A percentile compares a stretch with the other conserved stretches of the same genome.
phyloP scores from a whole-genome alignment of 768 basidiomycete genomes.

The Pleurotus citrinopileatus region DNA sequence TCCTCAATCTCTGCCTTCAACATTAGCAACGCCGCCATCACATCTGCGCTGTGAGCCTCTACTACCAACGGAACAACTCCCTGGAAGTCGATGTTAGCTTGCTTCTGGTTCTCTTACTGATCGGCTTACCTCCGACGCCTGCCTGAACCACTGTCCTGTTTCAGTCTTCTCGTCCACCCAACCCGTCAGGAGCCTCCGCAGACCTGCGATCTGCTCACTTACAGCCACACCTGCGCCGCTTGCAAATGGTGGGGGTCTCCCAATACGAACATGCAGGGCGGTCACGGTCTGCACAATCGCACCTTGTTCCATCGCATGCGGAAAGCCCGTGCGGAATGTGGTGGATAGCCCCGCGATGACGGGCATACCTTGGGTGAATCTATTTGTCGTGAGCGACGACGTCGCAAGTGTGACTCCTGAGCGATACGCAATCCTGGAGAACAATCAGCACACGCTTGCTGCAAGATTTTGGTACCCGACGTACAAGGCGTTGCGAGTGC shows the following conservation, averaged over 20 bases:
- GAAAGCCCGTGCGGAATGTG: constrained; percentile 56
- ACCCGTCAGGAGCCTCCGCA: constrained; percentile 59
- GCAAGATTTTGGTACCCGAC: constrained; percentile 22
- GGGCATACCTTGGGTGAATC: constrained; percentile 36
- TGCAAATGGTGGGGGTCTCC: constrained; percentile 34
- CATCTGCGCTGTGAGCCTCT: constrained; percentile 65
- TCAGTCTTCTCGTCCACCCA: constrained; percentile 46
- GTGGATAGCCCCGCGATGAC: constrained; percentile 62
- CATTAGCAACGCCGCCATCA: constrained; percentile 66
- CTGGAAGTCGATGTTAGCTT: constrained; percentile 26
- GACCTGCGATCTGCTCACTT: constrained; percentile 62
- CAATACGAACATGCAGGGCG: constrained; percentile 63
- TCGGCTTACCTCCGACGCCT: constrained; percentile 48
- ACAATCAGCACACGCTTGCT: constrained; percentile 9
- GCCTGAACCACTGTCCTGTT: constrained; percentile 53
- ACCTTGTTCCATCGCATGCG: constrained; percentile 53
- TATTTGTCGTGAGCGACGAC: constrained; percentile 37
- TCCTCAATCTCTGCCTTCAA: constrained; percentile 69
- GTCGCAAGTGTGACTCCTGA: constrained; percentile 66
- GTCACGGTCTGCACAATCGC: constrained; percentile 59
- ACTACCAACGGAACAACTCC: constrained; percentile 67
- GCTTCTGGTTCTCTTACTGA: neutral
- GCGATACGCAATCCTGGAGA: constrained; percentile 56
- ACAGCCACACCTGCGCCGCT: constrained; percentile 41
- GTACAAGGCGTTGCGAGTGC: constrained; percentile 71